These are phyloP conservation scores for Clohesyomyces aquaticus DNA, from an alignment of 495 filamentous ascomycete genomes.

Conservation along the genomic window DNA sequence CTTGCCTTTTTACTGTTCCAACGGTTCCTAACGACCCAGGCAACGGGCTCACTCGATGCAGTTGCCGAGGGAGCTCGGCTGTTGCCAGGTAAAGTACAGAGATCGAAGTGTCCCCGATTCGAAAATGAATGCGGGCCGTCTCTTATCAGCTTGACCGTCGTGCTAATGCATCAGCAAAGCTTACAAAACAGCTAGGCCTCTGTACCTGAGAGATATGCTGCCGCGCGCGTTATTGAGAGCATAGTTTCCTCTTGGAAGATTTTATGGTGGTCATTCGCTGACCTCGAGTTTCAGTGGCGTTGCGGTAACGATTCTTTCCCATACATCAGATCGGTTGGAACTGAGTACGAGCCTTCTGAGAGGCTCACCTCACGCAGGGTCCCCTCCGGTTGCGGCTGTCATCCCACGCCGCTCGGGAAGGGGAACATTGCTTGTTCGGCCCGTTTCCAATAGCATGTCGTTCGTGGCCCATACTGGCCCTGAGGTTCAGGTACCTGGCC, in stretches of 20 bases:
- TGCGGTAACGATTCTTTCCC: too few relatives aligned
- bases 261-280: background rate
- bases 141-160: background rate
- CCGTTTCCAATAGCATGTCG: conserved; percentile 5
- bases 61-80: background rate
- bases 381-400: conserved; percentile 8
- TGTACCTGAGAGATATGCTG: background rate
- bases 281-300: background rate
- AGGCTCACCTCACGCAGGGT: conserved; percentile 7
- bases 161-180: background rate
- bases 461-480: background rate
- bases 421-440: conserved; percentile 21
- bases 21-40: conserved; percentile 4
- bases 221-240: background rate
- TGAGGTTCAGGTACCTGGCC: conserved; percentile 15
- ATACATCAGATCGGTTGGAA: too few relatives aligned
- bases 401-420: conserved; percentile 14
- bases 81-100: background rate
- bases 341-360: background rate
- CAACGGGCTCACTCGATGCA: background rate
- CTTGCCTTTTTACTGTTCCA: conserved; percentile 1
- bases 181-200: background rate
- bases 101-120: background rate
- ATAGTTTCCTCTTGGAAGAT: background rate
- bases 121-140: background rate